These are phyloP conservation scores for Mrakiaceae sp. DNA, from an alignment of 1,284 basidiomycete genomes.

Conservation along the genomic window DNA sequence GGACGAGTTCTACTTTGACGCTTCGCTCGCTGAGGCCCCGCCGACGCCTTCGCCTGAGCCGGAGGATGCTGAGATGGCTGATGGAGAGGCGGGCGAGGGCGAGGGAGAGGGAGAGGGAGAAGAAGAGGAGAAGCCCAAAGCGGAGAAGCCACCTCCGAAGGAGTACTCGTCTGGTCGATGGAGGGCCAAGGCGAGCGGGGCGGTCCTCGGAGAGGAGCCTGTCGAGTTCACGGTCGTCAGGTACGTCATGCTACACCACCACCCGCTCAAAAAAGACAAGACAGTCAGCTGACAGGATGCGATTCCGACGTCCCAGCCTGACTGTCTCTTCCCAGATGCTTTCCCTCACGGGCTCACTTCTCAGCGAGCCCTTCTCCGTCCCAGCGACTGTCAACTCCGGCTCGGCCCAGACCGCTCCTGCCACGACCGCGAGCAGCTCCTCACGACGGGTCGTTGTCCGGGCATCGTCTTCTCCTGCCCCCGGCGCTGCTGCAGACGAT, in stretches of 20 bases:
- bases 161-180: slow-evolving; percentile 52
- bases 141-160: background rate
- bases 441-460: too few species aligned
- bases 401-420: background rate
- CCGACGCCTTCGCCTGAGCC: slow-evolving; percentile 55
- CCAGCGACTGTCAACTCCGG: slow-evolving; percentile 12
- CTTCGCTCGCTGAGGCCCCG: slow-evolving; percentile 43
- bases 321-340: slow-evolving; percentile 93
- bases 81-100: slow-evolving; percentile 26
- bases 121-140: slow-evolving; percentile 19
- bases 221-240: slow-evolving; percentile 84
- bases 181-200: slow-evolving; percentile 61
- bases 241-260: slow-evolving; percentile 39
- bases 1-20: slow-evolving; percentile 76
- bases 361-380: slow-evolving; percentile 59
- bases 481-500: too few species aligned
- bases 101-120: slow-evolving; percentile 27
- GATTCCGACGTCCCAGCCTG: slow-evolving; percentile 42
- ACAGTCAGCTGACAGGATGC: too few species aligned
- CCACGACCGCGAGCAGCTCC: background rate
- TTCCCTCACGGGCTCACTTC: slow-evolving; percentile 80
- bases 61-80: slow-evolving; percentile 26
- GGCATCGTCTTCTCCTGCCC: too few species aligned
- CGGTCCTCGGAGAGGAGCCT: slow-evolving; percentile 56
- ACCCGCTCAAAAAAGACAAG: too few species aligned